phyloP scores from a whole-genome alignment of 768 basidiomycete species.

The Panaeolus cyanescens region DNA sequence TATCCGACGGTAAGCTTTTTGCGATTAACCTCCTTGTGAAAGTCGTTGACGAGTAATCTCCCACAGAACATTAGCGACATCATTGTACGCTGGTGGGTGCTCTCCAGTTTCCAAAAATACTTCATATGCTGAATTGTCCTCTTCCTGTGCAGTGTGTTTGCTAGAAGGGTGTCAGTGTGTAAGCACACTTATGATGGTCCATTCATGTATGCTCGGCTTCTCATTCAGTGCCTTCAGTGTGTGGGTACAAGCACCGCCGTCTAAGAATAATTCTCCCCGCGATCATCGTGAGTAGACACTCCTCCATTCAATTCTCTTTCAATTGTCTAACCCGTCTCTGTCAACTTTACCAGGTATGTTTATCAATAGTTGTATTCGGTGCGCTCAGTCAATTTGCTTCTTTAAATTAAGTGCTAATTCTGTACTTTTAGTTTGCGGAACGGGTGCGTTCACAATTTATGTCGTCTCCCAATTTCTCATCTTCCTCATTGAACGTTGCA shows the following conservation, averaged over 20 bases:
- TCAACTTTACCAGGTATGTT: not conserved
- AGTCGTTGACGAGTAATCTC: not conserved
- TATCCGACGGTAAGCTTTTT: constrained; percentile 20
- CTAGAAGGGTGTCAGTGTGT: constrained; percentile 20
- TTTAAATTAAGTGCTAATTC: no score
- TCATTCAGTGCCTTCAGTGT: constrained; percentile 4
- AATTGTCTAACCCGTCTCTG: not conserved
- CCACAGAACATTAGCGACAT: constrained; percentile 22
- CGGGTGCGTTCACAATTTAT: not conserved
- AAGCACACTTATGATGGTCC: not conserved
- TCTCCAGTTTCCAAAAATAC: not conserved
- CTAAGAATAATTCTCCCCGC: constrained; percentile 14
- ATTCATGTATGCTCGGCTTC: not conserved
- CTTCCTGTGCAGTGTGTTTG: constrained; percentile 18
- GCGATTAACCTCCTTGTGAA: not conserved
- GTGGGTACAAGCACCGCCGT: constrained; percentile 15
- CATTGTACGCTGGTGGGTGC: constrained; percentile 17
- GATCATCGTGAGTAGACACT: constrained; percentile 14
- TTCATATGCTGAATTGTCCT: not conserved
- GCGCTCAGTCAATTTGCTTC: not conserved
- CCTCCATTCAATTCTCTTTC: not conserved
- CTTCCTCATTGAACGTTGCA: no score
- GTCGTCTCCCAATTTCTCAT: no score
- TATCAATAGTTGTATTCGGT: not conserved
- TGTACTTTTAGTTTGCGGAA: not conserved